Evolutionary conservation across 345 rosid species (phyloP), one percentile per base, ranked within the genome.

Genomic region (Firmiana major): DNA sequence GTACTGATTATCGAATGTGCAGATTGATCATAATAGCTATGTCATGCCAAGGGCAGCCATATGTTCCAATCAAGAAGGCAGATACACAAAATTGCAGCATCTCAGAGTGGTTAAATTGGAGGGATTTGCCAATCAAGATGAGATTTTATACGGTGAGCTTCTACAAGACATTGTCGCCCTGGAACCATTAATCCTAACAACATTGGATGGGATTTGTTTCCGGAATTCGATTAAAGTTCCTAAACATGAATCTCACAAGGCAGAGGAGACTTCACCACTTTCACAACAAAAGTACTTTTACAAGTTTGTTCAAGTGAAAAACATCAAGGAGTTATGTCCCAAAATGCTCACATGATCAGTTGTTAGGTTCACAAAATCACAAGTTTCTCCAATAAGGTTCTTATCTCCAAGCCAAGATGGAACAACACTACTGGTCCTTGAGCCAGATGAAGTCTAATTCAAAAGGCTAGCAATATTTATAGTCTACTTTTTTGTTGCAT

Each of bases 1-100:
- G 49, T 11, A 45, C 13, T 45, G 53, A 15, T 48, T 48, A 48
- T 28, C 5, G 43, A 10, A 38, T 75, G 5, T 78, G 66, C 84
- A 90, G 91, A 78, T 86, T 60, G 92, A 90, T 86, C 82, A 82
- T n/a, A 77, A 69, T 34, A 75, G 81, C 71, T 81, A 82, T 74
- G 21, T 26, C 65, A 66, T 70, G 76, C 77, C 76, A 70, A 74
- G 69, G 63, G 68, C 72, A 31, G 45, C 57, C 22, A 24, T 24
- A 45, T 51, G 51, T 69, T 68, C 82, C 48, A 75, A 54, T 13
- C 38, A 86, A 73, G 85, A 59, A 12, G 81, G 79, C 19, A 83
- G 62, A 63, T 80, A 76, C 7, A 80, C 84, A 63, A 73, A 75
- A 78, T 64, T 82, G 59, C 73, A 26, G 19, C 73, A 78, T 79